A percentile compares a stretch with the other conserved stretches of the same genome.
phyloP scores from a whole-genome alignment of 129 eudicot genomes.

The Escallonia rubra region DNA sequence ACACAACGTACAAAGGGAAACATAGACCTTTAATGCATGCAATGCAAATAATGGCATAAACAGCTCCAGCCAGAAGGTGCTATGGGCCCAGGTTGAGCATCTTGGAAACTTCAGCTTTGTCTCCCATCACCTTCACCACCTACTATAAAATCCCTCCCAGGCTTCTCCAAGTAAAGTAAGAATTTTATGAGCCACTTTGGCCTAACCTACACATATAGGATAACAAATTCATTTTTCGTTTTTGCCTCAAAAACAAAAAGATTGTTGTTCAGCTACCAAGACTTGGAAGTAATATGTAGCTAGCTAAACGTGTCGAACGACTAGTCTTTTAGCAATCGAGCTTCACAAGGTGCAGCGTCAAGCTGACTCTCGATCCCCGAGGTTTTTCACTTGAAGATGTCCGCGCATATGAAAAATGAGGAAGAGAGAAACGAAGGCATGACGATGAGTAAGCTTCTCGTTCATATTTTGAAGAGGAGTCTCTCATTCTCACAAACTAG shows the following conservation, averaged over 20 bases:
- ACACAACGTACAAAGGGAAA: no score
- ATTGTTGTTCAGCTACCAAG: no score
- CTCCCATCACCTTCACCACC: slow-evolving; percentile 6
- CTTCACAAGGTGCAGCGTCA: no score
- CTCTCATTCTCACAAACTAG: neutral
- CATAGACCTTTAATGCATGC: no score
- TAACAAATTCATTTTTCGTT: neutral
- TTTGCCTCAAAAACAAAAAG: neutral
- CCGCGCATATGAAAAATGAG: neutral
- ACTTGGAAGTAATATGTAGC: no score
- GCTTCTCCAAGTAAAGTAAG: neutral
- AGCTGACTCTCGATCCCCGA: no score
- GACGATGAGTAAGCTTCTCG: neutral
- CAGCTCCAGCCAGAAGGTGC: neutral
- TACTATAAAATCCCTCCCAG: slow-evolving; percentile 1
- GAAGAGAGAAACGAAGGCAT: neutral
- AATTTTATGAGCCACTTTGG: neutral
- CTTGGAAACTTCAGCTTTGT: slow-evolving; percentile 12
- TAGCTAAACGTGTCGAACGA: no score
- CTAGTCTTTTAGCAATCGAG: no score
- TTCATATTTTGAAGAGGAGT: slow-evolving; percentile 1
- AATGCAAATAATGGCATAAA: slow-evolving; percentile 1
- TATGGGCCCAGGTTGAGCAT: slow-evolving; percentile 2
- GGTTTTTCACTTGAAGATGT: neutral
- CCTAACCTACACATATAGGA: neutral